phyloP scores from a whole-genome alignment of 306 rosid species.

The Fagus crenata region DNA sequence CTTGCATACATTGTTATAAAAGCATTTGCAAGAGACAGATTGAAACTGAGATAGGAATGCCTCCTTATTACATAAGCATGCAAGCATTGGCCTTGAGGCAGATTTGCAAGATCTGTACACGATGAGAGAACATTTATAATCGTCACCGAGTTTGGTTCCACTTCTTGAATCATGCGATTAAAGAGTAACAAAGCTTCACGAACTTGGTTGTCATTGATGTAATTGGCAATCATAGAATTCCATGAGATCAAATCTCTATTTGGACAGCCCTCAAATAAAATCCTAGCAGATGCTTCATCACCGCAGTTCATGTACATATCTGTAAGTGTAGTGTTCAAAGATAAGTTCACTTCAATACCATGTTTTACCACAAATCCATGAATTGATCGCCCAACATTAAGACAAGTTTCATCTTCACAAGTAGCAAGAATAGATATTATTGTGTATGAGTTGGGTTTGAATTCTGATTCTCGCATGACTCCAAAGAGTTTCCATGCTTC shows the following conservation, averaged over 20 bases:
- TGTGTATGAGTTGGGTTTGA: constrained; percentile 42
- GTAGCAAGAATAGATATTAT: constrained; percentile 39
- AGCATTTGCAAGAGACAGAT: constrained; percentile 43
- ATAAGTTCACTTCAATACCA: constrained; percentile 33
- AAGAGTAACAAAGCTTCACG: constrained; percentile 38
- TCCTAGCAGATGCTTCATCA: constrained; percentile 41
- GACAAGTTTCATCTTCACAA: constrained; percentile 33
- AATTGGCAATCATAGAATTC: constrained; percentile 46
- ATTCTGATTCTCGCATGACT: constrained; percentile 30
- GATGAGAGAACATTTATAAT: constrained; percentile 44
- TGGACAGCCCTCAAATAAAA: constrained; percentile 39
- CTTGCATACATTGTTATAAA: constrained; percentile 45
- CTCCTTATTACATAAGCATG: constrained; percentile 41
- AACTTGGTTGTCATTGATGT: constrained; percentile 31
- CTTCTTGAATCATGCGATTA: constrained; percentile 43
- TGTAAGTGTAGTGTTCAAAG: constrained; percentile 49
- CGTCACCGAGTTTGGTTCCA: constrained; percentile 40
- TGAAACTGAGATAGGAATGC: constrained; percentile 5
- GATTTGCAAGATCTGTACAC: constrained; percentile 41
- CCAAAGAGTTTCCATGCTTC: constrained; percentile 38
- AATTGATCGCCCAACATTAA: constrained; percentile 35
- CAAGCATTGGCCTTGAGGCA: constrained; percentile 43
- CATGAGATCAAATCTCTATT: constrained; percentile 47
- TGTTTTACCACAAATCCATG: constrained; percentile 45
- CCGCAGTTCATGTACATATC: constrained; percentile 47